These are phyloP conservation scores for Diaporthe vexans DNA, from an alignment of 2,329 filamentous ascomycete genomes.

Conservation along the genomic window DNA sequence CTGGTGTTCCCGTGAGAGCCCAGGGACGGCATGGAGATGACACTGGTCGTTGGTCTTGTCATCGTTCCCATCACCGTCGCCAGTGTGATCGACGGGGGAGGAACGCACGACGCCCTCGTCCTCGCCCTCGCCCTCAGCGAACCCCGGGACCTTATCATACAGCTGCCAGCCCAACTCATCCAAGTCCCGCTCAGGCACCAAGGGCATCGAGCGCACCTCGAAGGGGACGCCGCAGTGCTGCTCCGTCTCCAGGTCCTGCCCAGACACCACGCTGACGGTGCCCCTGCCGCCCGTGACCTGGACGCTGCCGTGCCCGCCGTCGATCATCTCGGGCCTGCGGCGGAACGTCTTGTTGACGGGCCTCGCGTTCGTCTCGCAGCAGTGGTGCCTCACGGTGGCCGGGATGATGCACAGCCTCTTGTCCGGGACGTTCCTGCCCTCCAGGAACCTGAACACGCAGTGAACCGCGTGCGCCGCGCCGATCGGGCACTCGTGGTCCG, in stretches of 20 bases:
- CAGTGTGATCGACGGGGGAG: background rate
- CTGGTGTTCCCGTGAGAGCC: constrained; percentile 8
- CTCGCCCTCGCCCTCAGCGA: background rate
- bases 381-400: constrained; percentile 32
- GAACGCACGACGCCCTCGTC: background rate
- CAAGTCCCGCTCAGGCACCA: constrained; percentile 21
- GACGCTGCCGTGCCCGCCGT: constrained; percentile 20
- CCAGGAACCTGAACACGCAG: constrained; percentile 35
- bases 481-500: constrained; percentile 31
- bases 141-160: background rate
- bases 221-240: constrained; percentile 29
- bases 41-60: background rate
- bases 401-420: constrained; percentile 34
- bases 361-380: constrained; percentile 35
- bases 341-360: constrained; percentile 31
- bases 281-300: constrained; percentile 21
- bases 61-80: background rate
- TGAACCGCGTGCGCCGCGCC: constrained; percentile 36
- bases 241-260: background rate
- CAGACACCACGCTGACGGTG: constrained; percentile 3
- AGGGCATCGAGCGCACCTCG: constrained; percentile 23
- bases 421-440: background rate
- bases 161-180: constrained; percentile 19
- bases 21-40: background rate
- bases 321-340: constrained; percentile 3